These are phyloP conservation scores for Metschnikowia santaceciliae DNA, from an alignment of 805 yeast genomes.

Conservation along the genomic window DNA sequence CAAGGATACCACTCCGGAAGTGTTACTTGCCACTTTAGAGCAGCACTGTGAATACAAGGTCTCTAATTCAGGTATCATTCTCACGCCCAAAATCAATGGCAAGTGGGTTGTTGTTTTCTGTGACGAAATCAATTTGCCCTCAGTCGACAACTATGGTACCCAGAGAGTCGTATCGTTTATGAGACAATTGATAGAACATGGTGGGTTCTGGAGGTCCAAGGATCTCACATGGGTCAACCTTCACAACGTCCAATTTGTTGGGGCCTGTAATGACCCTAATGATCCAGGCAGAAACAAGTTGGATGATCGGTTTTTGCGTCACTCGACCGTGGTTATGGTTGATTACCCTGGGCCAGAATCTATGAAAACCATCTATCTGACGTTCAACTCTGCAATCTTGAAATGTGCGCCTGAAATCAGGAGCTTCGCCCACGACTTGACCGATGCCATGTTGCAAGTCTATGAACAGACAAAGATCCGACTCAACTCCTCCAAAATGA, in stretches of 20 bases:
- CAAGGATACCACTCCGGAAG: conserved; percentile 64
- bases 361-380: conserved; percentile 59
- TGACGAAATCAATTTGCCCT: conserved; percentile 87
- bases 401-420: conserved; percentile 57
- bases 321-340: conserved; percentile 61
- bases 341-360: conserved; percentile 73
- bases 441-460: conserved; percentile 63
- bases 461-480: conserved; percentile 43
- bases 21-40: conserved; percentile 61
- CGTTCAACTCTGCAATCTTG: conserved; percentile 54
- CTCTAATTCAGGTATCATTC: conserved; percentile 46
- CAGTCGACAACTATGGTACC: conserved; percentile 64
- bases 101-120: conserved; percentile 81
- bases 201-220: conserved; percentile 71
- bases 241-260: conserved; percentile 74
- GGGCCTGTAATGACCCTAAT: conserved; percentile 89
- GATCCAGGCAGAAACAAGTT: conserved; percentile 69
- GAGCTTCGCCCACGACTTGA: conserved; percentile 49
- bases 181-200: conserved; percentile 67
- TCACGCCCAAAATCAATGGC: conserved; percentile 59
- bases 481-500: conserved; percentile 37
- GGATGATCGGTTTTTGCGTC: conserved; percentile 61
- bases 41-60: conserved; percentile 64
- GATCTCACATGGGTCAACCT: conserved; percentile 65
- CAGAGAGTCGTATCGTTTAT: conserved; percentile 68